Conservation (phyloP, 139 green algal genomes). For the Chlorella sp. region DNA sequence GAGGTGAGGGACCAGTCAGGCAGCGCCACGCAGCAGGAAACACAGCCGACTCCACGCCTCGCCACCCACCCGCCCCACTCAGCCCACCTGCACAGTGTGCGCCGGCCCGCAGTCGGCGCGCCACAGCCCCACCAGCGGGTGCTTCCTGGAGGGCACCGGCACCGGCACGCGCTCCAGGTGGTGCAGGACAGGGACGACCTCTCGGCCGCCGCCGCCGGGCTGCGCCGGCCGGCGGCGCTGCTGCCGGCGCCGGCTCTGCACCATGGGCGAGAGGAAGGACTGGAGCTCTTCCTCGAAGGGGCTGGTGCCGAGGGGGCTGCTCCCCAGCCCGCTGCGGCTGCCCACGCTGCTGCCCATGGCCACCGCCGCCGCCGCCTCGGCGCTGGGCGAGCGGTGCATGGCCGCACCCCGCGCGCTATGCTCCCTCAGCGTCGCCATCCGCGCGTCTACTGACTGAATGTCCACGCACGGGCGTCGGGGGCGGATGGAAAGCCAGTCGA, state of each 20-base stretch:
- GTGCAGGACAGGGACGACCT: slow-evolving; percentile 15
- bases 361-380: slow-evolving; percentile 26
- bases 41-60: background rate
- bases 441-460: background rate
- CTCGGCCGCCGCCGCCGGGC: background rate
- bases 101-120: background rate
- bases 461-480: slow-evolving; percentile 1
- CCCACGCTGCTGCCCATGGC: background rate
- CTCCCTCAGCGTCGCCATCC: slow-evolving; percentile 6
- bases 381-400: slow-evolving; percentile 16
- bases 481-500: slow-evolving; percentile 16
- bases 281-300: slow-evolving; percentile 56
- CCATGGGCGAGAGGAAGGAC: slow-evolving; percentile 41
- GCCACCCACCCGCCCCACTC: background rate
- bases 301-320: slow-evolving; percentile 45
- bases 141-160: slow-evolving; percentile 22
- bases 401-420: background rate
- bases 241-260: background rate
- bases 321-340: slow-evolving; percentile 26
- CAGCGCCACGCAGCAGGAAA: background rate
- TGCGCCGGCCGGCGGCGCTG: slow-evolving; percentile 5
- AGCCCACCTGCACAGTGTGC: slow-evolving; percentile 1
- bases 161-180: slow-evolving; percentile 32
- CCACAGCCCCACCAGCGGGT: slow-evolving; percentile 48
- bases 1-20: background rate